Evolutionary conservation across 257 asterid genomes (phyloP).

Genomic region (Cruciata laevipes): DNA sequence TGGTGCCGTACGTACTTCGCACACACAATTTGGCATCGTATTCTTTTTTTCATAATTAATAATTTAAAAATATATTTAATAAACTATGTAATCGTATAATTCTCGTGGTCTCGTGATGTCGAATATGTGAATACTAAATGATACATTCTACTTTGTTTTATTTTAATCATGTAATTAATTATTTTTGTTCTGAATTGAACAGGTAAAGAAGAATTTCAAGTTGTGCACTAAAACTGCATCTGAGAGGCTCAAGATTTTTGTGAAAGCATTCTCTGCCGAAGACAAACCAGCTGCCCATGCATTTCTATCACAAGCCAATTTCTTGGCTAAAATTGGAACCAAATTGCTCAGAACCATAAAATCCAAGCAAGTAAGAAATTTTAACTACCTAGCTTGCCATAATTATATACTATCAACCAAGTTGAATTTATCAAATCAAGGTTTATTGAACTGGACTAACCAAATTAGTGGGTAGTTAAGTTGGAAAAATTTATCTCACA

Average conservation of each 20-base stretch:
- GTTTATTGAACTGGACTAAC: no score
- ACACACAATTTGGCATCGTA: not conserved
- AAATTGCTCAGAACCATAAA: slow-evolving; percentile 49
- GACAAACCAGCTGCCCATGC: slow-evolving; percentile 40
- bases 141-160: not conserved
- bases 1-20: slow-evolving; percentile 10
- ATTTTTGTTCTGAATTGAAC: not conserved
- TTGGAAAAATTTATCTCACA: no score
- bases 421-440: not conserved
- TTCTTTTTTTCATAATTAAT: not conserved
- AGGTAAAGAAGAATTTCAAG: slow-evolving; percentile 64
- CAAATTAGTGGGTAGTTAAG: no score
- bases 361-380: slow-evolving; percentile 57
- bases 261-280: slow-evolving; percentile 60
- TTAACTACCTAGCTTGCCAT: not conserved
- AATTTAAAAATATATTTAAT: no score
- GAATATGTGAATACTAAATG: not conserved
- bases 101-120: not conserved
- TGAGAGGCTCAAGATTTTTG: slow-evolving; percentile 40
- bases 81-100: no score
- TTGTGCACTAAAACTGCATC: slow-evolving; percentile 53
- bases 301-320: slow-evolving; percentile 51
- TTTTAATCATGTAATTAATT: not conserved
- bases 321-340: slow-evolving; percentile 34
- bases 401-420: not conserved